Evolutionary conservation across 805 yeast species (phyloP), one percentile per base, ranked within the genome.

Genomic region (Saccharomycopsis microspora): DNA sequence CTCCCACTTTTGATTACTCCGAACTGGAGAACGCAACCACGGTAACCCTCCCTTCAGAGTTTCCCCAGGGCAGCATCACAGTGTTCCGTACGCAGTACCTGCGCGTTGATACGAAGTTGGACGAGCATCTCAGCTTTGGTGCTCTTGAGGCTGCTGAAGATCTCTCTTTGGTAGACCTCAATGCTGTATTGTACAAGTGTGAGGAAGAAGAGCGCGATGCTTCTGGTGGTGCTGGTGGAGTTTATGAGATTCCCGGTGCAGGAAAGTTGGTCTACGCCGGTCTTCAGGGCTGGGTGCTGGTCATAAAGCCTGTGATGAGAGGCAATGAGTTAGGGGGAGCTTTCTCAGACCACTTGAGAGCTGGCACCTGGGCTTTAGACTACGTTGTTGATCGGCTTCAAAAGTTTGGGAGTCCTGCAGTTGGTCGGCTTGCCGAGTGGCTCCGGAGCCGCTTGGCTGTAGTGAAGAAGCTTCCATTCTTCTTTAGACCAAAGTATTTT

Each of bases 31-130:
- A 65, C 3, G 71, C 72, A 36, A 67, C 89, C 3, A 66, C 69
- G 4, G 77, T 93, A 46, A 64, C 59, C 0, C 64, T 84, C 5
- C 83, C 86, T 28, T 74, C 68, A 0, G 52, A 69, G 43, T 89
- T 90, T 65, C 88, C 90, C 3, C 90, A 85, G 45, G 98, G 98
- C 3, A 83, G 96, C 1, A 86, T 93, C 56, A 86, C 95, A 0
- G 81, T 93, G 3, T 74, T 86, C 57, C 72, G 81, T 33, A 87
- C 97, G 0, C 70, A 69, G 50, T 78, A 83, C 48, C 74, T 78
- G 5, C 75, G 76, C 9, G 85, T 85, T 34, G 84, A 84, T 55
- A 68, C 68, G 9, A 70, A 72, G 3, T 65, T 89, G 42, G 94
- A 86, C 60, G 64, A 70, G 10, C 82, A 65, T 54, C 74, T 84